phyloP scores from a whole-genome alignment of 345 rosid genomes.

The Psidium friedrichsthalianum region DNA sequence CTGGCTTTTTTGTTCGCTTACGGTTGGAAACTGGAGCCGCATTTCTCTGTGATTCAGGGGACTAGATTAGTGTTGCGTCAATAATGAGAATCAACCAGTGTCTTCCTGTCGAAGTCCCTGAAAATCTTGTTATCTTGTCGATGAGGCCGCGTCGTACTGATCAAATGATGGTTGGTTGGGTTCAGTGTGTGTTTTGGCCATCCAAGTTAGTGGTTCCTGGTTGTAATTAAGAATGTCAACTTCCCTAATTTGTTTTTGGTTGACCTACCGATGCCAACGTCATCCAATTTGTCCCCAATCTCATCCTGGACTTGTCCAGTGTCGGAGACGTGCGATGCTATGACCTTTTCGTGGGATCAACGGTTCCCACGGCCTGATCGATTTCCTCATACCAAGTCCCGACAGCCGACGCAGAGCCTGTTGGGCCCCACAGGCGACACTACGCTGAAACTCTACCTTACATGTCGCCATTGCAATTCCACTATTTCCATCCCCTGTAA shows the following conservation, averaged over 20 bases:
- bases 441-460: background rate
- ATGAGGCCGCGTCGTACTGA: background rate
- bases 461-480: background rate
- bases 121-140: background rate
- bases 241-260: background rate
- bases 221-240: background rate
- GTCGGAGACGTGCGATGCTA: background rate
- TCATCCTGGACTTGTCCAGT: background rate
- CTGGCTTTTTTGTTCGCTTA: background rate
- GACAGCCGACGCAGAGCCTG: conserved; percentile 26
- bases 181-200: background rate
- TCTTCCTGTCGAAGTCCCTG: background rate
- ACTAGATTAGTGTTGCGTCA: background rate
- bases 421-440: conserved; percentile 14
- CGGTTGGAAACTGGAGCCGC: background rate
- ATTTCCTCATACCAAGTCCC: background rate
- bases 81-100: background rate
- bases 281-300: background rate
- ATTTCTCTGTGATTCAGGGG: background rate
- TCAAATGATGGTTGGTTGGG: background rate
- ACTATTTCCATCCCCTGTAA: background rate
- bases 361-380: background rate
- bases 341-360: background rate
- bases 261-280: background rate
- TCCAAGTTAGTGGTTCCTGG: background rate